Evolutionary conservation across 73 alveolate genomes (phyloP), one percentile per base, ranked within the genome.

Genomic region (Paramecium caudatum): DNA sequence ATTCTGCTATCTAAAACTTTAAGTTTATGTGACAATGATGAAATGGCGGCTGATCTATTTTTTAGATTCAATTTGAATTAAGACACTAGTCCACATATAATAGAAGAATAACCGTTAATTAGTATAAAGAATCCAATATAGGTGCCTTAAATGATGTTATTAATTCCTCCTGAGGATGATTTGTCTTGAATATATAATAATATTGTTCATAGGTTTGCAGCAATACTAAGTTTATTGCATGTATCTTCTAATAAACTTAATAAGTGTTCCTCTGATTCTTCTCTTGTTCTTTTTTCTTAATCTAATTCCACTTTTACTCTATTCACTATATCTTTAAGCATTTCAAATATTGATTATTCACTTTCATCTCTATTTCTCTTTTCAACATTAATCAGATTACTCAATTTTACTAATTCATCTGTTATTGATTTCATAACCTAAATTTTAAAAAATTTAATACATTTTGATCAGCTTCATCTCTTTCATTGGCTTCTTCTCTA

Each of bases 361-460:
- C 98, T 96, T 81, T 96, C 97, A 68, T 96, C 99, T 91, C 98
- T 94, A 23, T 94, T 94, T 84, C 94, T 93, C 93, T 91, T 96
- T 82, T 96, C 99, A 48, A 90, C 74, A 45, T 83, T 82, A 49
- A 96, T 91, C 7, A 82, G 62, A 61, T 94, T 90, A 16, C 90
- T 91, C 19, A 94, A 62, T 47, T 87, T 93, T 46, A 78, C 93
- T 70, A 96, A 81, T 91, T 95, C 98, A 61, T 96, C 96, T 45
- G 96, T 96, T 30, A 94, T 91, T 47, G 93, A 88, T 82, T 85
- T 90, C 65, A 90, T 92, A 69, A 95, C 91, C 69, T 91, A 68
- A 8, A 36, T 13, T 17, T 74, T 12, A 32, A 21, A 65, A 25
- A 10, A 62, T 36, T 3, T 12, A 4, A 36, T 65, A 65, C 83